Conservation (phyloP, 179 eudicot genomes). For the Silene vulgaris region DNA sequence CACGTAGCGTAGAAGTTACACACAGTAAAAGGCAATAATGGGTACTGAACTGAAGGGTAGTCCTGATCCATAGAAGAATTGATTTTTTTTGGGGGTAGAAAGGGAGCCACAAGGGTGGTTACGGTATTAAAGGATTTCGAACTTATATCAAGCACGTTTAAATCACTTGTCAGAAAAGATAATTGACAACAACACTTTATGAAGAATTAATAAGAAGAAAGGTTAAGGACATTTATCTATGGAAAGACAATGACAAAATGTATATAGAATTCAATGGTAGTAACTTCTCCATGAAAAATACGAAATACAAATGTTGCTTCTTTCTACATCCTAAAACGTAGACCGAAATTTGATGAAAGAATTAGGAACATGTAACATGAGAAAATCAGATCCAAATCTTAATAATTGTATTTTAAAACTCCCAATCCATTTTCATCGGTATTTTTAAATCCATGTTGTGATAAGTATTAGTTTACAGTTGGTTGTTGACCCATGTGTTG, state of each 20-base stretch:
- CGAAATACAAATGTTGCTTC: background rate
- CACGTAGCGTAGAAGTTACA: background rate
- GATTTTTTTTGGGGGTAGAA: too few species aligned
- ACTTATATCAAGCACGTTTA: too few species aligned
- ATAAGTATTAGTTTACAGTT: too few species aligned
- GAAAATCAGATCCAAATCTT: conserved; percentile 1
- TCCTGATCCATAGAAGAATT: conserved; percentile 26
- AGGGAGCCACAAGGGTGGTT: too few species aligned
- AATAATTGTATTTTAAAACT: background rate
- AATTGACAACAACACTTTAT: background rate
- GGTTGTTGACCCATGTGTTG: too few species aligned
- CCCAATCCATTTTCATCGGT: too few species aligned
- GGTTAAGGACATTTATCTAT: background rate
- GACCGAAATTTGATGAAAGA: background rate
- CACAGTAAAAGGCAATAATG: background rate
- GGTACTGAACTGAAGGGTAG: background rate
- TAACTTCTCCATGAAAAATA: background rate
- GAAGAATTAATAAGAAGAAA: background rate
- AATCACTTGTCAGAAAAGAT: too few species aligned
- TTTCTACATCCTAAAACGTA: background rate
- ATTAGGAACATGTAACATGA: background rate
- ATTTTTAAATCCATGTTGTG: too few species aligned
- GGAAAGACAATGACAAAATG: background rate
- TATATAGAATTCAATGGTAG: background rate
- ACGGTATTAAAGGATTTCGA: too few species aligned